Evolutionary conservation across 139 green algal genomes (phyloP).

Genomic region (Chlamydomonas asymmetrica): DNA sequence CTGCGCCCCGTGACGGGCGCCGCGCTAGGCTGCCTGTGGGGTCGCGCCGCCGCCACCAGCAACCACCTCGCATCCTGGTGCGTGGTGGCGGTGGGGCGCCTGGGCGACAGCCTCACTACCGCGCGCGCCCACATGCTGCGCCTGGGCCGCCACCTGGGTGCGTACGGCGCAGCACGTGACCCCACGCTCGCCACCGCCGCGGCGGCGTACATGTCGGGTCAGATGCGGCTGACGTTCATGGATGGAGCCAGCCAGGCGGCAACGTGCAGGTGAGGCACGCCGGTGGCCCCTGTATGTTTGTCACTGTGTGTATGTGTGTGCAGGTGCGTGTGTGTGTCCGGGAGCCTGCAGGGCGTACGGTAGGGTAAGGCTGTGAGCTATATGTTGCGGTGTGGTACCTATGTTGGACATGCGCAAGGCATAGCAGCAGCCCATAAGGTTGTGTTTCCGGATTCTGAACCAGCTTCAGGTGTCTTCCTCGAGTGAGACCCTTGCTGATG

Average conservation of each 20-base stretch:
- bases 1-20: slow-evolving; percentile 11
- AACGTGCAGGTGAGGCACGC: background rate
- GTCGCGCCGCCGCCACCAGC: slow-evolving; percentile 13
- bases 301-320: background rate
- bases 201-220: slow-evolving; percentile 15
- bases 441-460: too few relatives aligned
- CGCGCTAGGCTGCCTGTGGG: slow-evolving; percentile 27
- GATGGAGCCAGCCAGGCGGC: slow-evolving; percentile 1
- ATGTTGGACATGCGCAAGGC: background rate
- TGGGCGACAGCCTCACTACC: background rate
- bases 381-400: background rate
- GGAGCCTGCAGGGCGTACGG: background rate
- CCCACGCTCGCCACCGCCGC: background rate
- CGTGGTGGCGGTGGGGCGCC: slow-evolving; percentile 14
- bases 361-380: background rate
- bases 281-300: background rate
- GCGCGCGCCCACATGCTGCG: slow-evolving; percentile 2
- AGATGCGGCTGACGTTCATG: slow-evolving; percentile 20
- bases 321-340: background rate
- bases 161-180: background rate
- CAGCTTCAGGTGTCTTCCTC: too few relatives aligned
- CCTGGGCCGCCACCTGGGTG: slow-evolving; percentile 18
- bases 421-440: too few relatives aligned
- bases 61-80: slow-evolving; percentile 3
- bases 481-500: too few relatives aligned